Conservation (phyloP, 345 rosid genomes). For the Eucalyptus virginea region DNA sequence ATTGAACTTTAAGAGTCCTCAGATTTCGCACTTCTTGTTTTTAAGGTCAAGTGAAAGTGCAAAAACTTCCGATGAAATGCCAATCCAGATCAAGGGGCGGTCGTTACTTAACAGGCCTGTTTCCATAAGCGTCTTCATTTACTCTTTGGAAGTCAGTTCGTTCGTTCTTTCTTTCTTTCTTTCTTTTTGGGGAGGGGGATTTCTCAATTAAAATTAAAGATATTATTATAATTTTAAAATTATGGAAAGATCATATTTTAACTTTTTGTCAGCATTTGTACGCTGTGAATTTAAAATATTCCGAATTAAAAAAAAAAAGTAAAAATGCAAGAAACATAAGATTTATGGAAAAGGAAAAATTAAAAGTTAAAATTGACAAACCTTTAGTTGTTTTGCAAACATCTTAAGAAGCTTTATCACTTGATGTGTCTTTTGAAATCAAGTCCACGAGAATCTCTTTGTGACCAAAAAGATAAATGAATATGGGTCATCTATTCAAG, state of each 20-base stretch:
- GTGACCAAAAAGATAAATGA: background rate
- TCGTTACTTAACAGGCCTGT: too few relatives aligned
- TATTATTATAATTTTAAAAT: background rate
- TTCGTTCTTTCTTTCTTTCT: too few relatives aligned
- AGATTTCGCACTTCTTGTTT: too few relatives aligned
- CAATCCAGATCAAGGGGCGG: too few relatives aligned
- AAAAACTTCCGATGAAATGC: too few relatives aligned
- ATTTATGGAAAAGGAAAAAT: background rate
- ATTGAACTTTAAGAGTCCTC: too few relatives aligned
- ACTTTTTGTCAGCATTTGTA: background rate
- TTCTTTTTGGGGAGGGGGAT: too few relatives aligned
- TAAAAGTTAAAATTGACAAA: background rate
- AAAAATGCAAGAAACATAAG: background rate
- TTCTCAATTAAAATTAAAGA: background rate
- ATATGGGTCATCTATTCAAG: background rate
- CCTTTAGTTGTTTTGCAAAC: background rate
- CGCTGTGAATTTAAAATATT: background rate
- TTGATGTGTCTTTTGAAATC: background rate
- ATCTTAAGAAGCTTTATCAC: background rate
- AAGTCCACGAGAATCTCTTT: background rate
- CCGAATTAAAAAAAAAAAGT: background rate
- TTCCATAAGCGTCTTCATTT: background rate
- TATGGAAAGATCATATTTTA: background rate
- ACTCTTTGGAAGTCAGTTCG: background rate
- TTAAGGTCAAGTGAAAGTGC: too few relatives aligned